phyloP scores from a whole-genome alignment of 495 filamentous ascomycete genomes.

The Penicillium nucicola region DNA sequence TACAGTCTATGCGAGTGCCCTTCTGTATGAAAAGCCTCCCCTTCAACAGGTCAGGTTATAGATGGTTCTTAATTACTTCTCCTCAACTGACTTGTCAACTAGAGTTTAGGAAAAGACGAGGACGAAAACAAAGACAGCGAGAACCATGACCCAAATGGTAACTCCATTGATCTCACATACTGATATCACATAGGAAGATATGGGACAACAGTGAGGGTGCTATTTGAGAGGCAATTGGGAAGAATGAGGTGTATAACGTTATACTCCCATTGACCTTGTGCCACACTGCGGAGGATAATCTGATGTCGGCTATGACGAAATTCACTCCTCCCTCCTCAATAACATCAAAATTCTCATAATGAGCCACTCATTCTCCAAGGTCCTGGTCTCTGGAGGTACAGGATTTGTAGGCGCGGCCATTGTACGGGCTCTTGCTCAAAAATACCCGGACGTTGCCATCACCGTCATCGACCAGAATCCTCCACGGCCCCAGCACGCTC shows the following conservation, averaged over 20 bases:
- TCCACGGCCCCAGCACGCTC: constrained; percentile 27
- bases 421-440: constrained; percentile 38
- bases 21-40: too few relatives aligned
- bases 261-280: too few relatives aligned
- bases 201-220: too few relatives aligned
- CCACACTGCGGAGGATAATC: too few relatives aligned
- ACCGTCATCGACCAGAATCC: constrained; percentile 40
- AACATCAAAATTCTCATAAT: constrained; percentile 11
- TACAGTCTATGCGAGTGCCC: too few relatives aligned
- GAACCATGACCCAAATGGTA: not conserved
- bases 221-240: too few relatives aligned
- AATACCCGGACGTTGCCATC: constrained; percentile 40
- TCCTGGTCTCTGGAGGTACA: constrained; percentile 55
- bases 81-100: too few relatives aligned
- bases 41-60: too few relatives aligned
- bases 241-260: too few relatives aligned
- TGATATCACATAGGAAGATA: too few relatives aligned
- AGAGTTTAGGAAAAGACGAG: not conserved
- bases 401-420: constrained; percentile 49
- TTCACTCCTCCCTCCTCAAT: not conserved
- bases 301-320: not conserved
- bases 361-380: constrained; percentile 12
- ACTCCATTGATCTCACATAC: not conserved
- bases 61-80: too few relatives aligned
- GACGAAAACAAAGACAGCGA: not conserved